Conservation (phyloP, 345 rosid species). For the Fremontodendron californicum region DNA sequence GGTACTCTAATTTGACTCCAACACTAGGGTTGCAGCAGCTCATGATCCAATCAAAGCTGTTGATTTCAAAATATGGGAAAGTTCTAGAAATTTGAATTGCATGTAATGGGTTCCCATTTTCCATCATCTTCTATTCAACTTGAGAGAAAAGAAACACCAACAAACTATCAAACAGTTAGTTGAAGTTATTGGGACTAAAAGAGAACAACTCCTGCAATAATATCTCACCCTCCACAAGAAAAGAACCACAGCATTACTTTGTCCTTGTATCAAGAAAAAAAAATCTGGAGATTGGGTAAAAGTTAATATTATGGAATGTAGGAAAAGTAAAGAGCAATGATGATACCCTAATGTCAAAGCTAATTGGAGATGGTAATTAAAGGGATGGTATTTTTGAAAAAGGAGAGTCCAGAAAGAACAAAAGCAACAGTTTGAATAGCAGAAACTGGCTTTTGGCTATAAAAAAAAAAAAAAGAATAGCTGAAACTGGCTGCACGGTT, state of each 20-base stretch:
- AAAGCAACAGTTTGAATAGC: neutral
- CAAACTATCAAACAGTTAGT: conserved; percentile 11
- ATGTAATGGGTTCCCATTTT: conserved; percentile 4
- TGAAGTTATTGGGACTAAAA: conserved; percentile 13
- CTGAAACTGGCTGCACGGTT: neutral
- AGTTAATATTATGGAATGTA: too few relatives aligned
- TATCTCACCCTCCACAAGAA: conserved; percentile 16
- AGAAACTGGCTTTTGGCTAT: too few relatives aligned
- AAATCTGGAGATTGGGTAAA: neutral
- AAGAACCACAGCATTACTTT: neutral
- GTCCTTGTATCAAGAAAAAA: neutral
- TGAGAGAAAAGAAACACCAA: conserved; percentile 13
- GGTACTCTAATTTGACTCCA: too few relatives aligned
- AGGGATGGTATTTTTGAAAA: neutral
- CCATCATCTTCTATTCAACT: conserved; percentile 9
- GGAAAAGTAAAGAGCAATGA: neutral
- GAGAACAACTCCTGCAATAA: conserved; percentile 1
- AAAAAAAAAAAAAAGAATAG: too few relatives aligned
- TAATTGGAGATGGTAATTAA: neutral
- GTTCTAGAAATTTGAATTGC: neutral
- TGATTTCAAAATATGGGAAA: neutral
- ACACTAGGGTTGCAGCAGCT: neutral
- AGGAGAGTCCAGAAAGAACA: neutral
- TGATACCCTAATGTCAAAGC: conserved; percentile 2
- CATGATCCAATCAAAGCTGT: neutral